Base-by-base conservation (phyloP, 179 eudicot species). In the Silene noctiflora region DNA sequence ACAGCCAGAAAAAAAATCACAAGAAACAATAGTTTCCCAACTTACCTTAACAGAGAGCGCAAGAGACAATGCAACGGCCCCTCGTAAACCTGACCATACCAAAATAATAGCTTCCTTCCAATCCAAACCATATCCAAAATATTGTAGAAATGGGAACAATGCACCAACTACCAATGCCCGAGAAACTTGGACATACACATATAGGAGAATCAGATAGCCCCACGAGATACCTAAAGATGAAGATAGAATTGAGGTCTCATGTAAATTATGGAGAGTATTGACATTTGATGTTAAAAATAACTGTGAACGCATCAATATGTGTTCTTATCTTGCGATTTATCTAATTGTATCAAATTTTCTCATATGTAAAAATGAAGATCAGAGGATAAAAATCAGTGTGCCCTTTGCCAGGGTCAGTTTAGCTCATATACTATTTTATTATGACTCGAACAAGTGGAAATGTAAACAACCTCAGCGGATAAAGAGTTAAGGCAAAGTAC, bases 31-130 rank as follows among this genome's bases (percentile, higher is more conserved):
- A n/a, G n/a, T n/a, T n/a, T n/a, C 44, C 68, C 3, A 78, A 87
- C 89, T 83, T 89, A 78, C 98, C 94, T 92, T 90, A 63, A 94
- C 94, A 67, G 98, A 94, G 74, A 94, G 86, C 14, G 98, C 85
- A 75, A 94, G 98, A 19, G 97, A 83, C 80, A 94, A 78, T 62
- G 95, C 94, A 20, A 94, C 96, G 48, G 98, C 98, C 73, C 98
- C 98, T 35, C 98, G 88, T 70, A 94, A 85, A 62, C 97, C 98
- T 69, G 97, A 86, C 98, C 98, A 94, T 53, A 86, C 71, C 66
- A 94, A 87, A 76, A 94, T 85, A 63, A 81, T 76, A 74, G 97
- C 98, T 88, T 94, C 98, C 84, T 85, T 94, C 98, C 96, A 94
- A 63, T 94, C 93, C 88, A 94, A 78, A 51, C 98, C 98, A 83